A percentile compares a stretch with the other conserved stretches of the same genome.
Conservation (phyloP, 306 rosid species). For the Quercus suber region DNA sequence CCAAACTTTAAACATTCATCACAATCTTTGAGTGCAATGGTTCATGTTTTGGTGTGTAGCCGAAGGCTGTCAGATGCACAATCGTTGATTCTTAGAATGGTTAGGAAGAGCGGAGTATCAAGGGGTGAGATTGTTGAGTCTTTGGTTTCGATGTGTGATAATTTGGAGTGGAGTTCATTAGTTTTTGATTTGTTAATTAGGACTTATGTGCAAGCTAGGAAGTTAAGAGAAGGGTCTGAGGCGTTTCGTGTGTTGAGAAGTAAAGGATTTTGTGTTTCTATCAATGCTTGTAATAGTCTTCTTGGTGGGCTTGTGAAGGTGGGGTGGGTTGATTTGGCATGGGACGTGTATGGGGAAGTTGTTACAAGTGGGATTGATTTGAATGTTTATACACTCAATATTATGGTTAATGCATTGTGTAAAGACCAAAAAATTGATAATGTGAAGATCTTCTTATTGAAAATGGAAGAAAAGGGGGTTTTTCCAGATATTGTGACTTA, state of each 20-base stretch:
- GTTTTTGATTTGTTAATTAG: slow-evolving; percentile 71
- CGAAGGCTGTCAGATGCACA: slow-evolving; percentile 74
- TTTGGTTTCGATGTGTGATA: slow-evolving; percentile 25
- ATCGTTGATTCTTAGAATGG: slow-evolving; percentile 60
- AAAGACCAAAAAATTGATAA: slow-evolving; percentile 55
- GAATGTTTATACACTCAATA: slow-evolving; percentile 81
- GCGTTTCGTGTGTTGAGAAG: slow-evolving; percentile 49
- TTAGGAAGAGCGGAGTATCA: slow-evolving; percentile 65
- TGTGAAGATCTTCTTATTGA: slow-evolving; percentile 47
- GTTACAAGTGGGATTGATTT: slow-evolving; percentile 40
- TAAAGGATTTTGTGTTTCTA: slow-evolving; percentile 47
- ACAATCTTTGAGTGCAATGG: slow-evolving; percentile 50
- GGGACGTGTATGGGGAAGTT: slow-evolving; percentile 57
- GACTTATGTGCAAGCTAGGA: slow-evolving; percentile 86
- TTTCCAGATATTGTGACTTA: slow-evolving; percentile 69
- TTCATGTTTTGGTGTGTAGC: slow-evolving; percentile 50
- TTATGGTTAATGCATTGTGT: slow-evolving; percentile 86
- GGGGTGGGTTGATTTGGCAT: slow-evolving; percentile 86
- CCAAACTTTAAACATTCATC: slow-evolving; percentile 57
- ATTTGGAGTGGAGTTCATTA: slow-evolving; percentile 15
- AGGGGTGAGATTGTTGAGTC: slow-evolving; percentile 62
- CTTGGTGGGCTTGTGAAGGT: slow-evolving; percentile 74
- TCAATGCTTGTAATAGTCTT: slow-evolving; percentile 80
- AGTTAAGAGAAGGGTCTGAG: slow-evolving; percentile 76
- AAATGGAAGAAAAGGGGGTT: slow-evolving; percentile 60